These are phyloP conservation scores for Helicocarpus griseus DNA, from an alignment of 2,329 filamentous ascomycete genomes.

Conservation along the genomic window DNA sequence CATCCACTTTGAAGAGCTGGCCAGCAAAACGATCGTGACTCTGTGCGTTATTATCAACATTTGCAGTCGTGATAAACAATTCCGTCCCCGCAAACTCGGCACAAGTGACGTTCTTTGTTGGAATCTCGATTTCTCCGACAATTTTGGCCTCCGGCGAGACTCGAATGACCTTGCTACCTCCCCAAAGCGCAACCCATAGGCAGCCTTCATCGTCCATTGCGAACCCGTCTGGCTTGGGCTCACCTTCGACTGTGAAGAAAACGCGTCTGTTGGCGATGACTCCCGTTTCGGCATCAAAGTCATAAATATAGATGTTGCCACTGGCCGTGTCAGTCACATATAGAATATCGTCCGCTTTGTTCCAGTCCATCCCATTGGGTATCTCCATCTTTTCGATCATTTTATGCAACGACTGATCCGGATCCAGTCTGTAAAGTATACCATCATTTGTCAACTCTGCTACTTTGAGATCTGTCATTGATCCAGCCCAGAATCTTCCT, in stretches of 20 bases:
- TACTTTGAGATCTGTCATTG: conserved; percentile 71
- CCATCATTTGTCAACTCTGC: conserved; percentile 49
- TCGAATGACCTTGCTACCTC: conserved; percentile 63
- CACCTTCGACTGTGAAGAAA: conserved; percentile 60
- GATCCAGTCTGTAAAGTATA: conserved; percentile 61
- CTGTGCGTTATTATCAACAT: conserved; percentile 55
- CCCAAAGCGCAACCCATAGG: conserved; percentile 82
- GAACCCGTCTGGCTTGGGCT: conserved; percentile 68
- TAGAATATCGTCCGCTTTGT: conserved; percentile 59
- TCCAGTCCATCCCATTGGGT: conserved; percentile 80
- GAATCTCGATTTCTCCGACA: conserved; percentile 64
- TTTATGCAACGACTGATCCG: conserved; percentile 49
- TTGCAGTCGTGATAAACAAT: conserved; percentile 72
- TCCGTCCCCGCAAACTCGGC: conserved; percentile 65
- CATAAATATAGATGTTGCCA: conserved; percentile 61
- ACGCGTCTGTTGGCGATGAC: conserved; percentile 57
- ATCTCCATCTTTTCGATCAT: conserved; percentile 60
- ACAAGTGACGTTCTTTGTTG: conserved; percentile 73
- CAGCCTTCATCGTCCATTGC: conserved; percentile 75
- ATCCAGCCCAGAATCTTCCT: conserved; percentile 75
- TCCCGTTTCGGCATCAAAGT: conserved; percentile 59
- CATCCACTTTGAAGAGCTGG: conserved; percentile 64
- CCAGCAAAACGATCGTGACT: conserved; percentile 51
- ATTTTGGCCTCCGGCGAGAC: conserved; percentile 61
- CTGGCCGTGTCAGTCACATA: conserved; percentile 75